Conservation (phyloP, 2,329 filamentous ascomycete species). For the Ophiostoma sp. region DNA sequence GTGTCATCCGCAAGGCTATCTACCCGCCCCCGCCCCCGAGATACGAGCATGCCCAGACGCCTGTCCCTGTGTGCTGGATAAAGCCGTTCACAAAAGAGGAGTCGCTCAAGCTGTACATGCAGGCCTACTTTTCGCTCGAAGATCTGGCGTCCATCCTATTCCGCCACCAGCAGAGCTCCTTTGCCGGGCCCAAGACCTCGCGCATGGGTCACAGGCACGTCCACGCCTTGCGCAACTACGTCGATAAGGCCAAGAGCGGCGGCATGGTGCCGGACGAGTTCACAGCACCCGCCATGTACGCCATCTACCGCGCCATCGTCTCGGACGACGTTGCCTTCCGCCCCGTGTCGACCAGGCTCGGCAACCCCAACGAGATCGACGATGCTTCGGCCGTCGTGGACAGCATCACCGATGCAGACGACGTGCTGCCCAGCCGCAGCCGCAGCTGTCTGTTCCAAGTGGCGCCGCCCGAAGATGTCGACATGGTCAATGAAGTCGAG, state of each 20-base stretch:
- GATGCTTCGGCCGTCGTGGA: slow-evolving; percentile 20
- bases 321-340: slow-evolving; percentile 58
- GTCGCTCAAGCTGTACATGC: background rate
- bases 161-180: slow-evolving; percentile 15
- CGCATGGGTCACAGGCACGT: slow-evolving; percentile 12
- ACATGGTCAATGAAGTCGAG: slow-evolving; percentile 47
- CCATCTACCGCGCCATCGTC: slow-evolving; percentile 61
- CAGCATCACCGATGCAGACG: slow-evolving; percentile 28
- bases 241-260: slow-evolving; percentile 30
- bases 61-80: background rate
- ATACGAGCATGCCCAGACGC: background rate
- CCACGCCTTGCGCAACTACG: slow-evolving; percentile 22
- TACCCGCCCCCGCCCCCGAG: background rate
- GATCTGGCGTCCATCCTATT: slow-evolving; percentile 47
- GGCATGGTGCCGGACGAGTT: slow-evolving; percentile 33
- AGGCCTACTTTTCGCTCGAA: slow-evolving; percentile 42
- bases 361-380: slow-evolving; percentile 35
- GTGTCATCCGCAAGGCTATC: slow-evolving; percentile 12
- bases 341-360: slow-evolving; percentile 34
- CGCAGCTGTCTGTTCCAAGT: slow-evolving; percentile 58
- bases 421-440: slow-evolving; percentile 34
- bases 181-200: background rate
- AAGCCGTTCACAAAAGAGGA: slow-evolving; percentile 13
- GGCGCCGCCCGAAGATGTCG: slow-evolving; percentile 50
- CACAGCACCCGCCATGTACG: slow-evolving; percentile 54